Evolutionary conservation across 306 rosid species (phyloP).

Genomic region (Acmispon strigosus): DNA sequence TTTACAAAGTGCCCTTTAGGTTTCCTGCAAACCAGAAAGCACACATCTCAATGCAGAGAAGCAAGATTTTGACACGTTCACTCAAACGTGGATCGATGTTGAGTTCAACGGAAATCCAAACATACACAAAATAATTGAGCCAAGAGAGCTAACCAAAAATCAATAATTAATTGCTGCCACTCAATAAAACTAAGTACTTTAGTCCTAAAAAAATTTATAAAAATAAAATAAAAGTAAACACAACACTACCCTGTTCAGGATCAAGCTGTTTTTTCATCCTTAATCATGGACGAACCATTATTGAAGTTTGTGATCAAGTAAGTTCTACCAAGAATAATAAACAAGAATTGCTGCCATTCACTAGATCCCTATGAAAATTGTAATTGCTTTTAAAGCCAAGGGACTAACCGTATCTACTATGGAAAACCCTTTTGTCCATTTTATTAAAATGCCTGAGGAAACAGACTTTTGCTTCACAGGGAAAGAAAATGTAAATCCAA

Average conservation of each 20-base stretch:
- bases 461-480: conserved; percentile 60
- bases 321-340: not conserved
- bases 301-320: not conserved
- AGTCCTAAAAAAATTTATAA: not conserved
- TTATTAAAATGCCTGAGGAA: conserved; percentile 61
- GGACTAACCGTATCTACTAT: conserved; percentile 64
- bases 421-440: conserved; percentile 65
- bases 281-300: not conserved
- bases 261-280: not conserved
- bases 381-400: conserved; percentile 13
- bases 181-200: not conserved
- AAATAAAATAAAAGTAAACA: not conserved
- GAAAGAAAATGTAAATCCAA: conserved; percentile 80
- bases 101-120: too few relatives aligned
- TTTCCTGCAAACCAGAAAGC: too few relatives aligned
- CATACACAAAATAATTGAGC: too few relatives aligned
- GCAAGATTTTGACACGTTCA: too few relatives aligned
- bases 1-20: too few relatives aligned
- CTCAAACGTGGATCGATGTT: too few relatives aligned
- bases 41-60: too few relatives aligned
- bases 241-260: not conserved
- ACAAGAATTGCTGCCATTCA: not conserved
- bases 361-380: not conserved
- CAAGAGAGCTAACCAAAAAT: not conserved
- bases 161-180: not conserved